Evolutionary conservation across 768 basidiomycete species (phyloP).

Genomic region (Lactifluus volemus): DNA sequence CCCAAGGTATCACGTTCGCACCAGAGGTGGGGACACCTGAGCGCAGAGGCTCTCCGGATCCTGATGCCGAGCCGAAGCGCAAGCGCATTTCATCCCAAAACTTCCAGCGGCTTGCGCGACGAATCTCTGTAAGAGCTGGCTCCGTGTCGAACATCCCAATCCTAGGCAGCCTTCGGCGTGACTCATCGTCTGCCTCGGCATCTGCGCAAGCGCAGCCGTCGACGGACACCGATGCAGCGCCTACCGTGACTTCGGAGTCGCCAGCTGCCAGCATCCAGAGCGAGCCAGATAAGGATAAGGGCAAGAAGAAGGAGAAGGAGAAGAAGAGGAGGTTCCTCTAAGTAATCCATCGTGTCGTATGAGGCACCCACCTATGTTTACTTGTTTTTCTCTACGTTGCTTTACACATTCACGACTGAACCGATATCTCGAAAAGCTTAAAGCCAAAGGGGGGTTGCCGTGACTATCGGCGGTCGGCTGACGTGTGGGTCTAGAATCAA

Average conservation of each 20-base stretch:
- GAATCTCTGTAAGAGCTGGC: conserved; percentile 55
- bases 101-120: conserved; percentile 70
- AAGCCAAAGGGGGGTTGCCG: conserved; percentile 9
- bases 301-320: conserved; percentile 50
- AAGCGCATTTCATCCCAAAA: conserved; percentile 80
- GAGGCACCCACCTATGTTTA: not conserved
- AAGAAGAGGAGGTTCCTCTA: conserved; percentile 46
- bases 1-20: conserved; percentile 60
- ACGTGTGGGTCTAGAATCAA: conserved; percentile 5
- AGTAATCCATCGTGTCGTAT: not conserved
- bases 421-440: not conserved
- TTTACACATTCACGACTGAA: conserved; percentile 13
- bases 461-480: not conserved
- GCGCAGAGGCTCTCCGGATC: conserved; percentile 64
- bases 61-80: conserved; percentile 65
- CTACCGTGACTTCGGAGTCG: conserved; percentile 34
- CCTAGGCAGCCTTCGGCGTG: conserved; percentile 44
- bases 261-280: conserved; percentile 45
- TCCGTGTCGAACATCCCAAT: conserved; percentile 35
- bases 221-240: conserved; percentile 2
- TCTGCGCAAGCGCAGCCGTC: not conserved
- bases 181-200: conserved; percentile 33
- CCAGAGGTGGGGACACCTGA: conserved; percentile 46
- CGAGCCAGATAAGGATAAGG: conserved; percentile 39
- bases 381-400: not conserved